Base-by-base conservation (phyloP, 2,329 filamentous ascomycete genomes). In the Aspergillus pseudonomiae region DNA sequence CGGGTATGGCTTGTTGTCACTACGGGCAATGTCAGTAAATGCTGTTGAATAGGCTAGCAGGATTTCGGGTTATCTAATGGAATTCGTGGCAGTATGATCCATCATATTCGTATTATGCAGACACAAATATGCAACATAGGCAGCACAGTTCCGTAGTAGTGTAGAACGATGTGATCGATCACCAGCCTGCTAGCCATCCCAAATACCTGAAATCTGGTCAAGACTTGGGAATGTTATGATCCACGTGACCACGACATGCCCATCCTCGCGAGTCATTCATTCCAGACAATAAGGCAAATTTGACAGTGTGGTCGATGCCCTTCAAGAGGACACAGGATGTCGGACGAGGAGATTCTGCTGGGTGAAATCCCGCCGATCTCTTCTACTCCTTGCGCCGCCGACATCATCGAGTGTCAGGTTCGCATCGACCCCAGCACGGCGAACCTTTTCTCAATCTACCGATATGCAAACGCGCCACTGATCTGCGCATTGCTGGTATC, bases 11-110 rank as follows among this genome's bases (percentile, higher is more conserved):
- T 1, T 41, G 39, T 41, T 19, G 16, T 9, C 2, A 41, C 36
- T 41, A 2, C 3, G 0, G 7, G 12, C 3, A 3, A 0, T 41
- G 16, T n/a, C 1, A 4, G 19, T 41, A 2, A n/a, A 41, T 4
- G 16, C 39, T 41, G 3, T 41, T 41, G 39, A 41, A 41, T 19
- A 9, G 19, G 19, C 16, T 19, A 9, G n/a, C 39, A 41, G 39
- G 39, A n/a, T 41, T 41, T 41, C 39, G 34, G 34, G 14, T 6
- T 36, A 36, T 14, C 0, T 36, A 41, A n/a, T 41, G 2, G 2
- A 10, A 41, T 0, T 9, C n/a, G 16, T 41, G 39, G 16, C 39
- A 6, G n/a, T 41, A 19, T 19, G 19, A n/a, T 41, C 19, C 7
- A 41, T 41, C 39, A 41, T 41, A 16, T 0, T 41, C 1, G 39